Evolutionary conservation across 2,329 filamentous ascomycete species (phyloP), one percentile per base, ranked within the genome.

Genomic region (Penicillium palitans): DNA sequence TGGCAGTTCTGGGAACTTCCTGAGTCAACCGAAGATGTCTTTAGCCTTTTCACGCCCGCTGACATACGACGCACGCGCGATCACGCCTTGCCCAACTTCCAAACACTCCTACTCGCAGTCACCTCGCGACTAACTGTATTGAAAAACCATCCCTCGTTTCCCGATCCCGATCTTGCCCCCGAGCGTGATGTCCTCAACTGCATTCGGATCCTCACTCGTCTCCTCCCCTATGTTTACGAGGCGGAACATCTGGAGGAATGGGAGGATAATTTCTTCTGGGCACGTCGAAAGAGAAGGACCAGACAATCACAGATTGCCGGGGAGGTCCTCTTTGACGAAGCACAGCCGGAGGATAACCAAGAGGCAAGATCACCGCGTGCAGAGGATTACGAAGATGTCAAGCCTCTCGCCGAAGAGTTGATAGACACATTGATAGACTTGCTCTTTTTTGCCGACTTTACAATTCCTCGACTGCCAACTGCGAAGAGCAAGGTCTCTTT

Each of bases 251-350:
- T 99, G 51, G 84, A 89, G 61, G 76, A 81, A 65, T 99, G 95
- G 95, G 92, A 98, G 71, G 89, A 96, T 62, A 86, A 84, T 61
- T 96, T 99, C 82, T 97, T 99, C 72, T 98, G 95, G 95, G 83
- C 84, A 1, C 80, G 84, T 47, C 83, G 91, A 66, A 84, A 85
- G 74, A 92, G 88, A 77, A 87, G 84, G 73, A 91, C 86, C 41
- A 85, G 87, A 57, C 87, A 84, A 65, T 81, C 85, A 9, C 80
- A 83, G 61, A 82, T 90, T 51, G 83, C 86, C 40, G 85, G 84
- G 50, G 90, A 96, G 75, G 85, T 96, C 21, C 81, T 96, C 25
- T 96, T 96, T 69, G 93, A 96, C 70, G 91, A 90, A 71, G 84
- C 84, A 2, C 81, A 86, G 54, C 79, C 81, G 63, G 74, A 81